phyloP scores from a whole-genome alignment of 192 early-diverging fungal genomes.

The Globomyces pollinis-pini region DNA sequence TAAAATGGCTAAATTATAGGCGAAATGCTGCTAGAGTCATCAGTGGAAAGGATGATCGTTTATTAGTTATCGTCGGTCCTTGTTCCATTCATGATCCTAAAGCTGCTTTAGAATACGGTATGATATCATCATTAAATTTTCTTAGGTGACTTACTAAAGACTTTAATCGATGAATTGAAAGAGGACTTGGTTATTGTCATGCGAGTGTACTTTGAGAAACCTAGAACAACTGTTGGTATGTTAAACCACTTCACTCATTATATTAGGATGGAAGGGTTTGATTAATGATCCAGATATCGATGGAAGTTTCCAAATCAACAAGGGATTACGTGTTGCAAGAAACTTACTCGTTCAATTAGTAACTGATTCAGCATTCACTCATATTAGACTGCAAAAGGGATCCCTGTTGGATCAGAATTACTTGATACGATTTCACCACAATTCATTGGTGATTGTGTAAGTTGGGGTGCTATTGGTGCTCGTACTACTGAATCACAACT shows the following conservation, averaged over 20 bases:
- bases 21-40: constrained; percentile 52
- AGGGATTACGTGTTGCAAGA: constrained; percentile 79
- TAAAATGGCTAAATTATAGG: constrained; percentile 10
- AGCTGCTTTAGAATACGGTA: constrained; percentile 76
- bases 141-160: too few species aligned
- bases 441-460: constrained; percentile 84
- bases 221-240: constrained; percentile 88
- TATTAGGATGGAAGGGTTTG: constrained; percentile 92
- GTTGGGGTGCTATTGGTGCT: constrained; percentile 95
- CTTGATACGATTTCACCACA: constrained; percentile 95
- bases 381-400: constrained; percentile 45
- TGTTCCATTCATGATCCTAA: constrained; percentile 90
- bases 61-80: constrained; percentile 93
- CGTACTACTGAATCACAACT: constrained; percentile 85
- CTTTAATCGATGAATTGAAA: constrained; percentile 16
- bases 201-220: constrained; percentile 98
- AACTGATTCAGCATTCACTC: constrained; percentile 28
- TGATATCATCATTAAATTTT: too few species aligned
- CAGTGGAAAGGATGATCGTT: constrained; percentile 70
- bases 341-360: constrained; percentile 60
- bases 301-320: constrained; percentile 84
- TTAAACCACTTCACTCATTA: constrained; percentile 51
- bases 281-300: constrained; percentile 56
- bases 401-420: constrained; percentile 81
- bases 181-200: constrained; percentile 75